phyloP scores from a whole-genome alignment of 1,284 basidiomycete genomes.

The Vanrija pseudolonga region DNA sequence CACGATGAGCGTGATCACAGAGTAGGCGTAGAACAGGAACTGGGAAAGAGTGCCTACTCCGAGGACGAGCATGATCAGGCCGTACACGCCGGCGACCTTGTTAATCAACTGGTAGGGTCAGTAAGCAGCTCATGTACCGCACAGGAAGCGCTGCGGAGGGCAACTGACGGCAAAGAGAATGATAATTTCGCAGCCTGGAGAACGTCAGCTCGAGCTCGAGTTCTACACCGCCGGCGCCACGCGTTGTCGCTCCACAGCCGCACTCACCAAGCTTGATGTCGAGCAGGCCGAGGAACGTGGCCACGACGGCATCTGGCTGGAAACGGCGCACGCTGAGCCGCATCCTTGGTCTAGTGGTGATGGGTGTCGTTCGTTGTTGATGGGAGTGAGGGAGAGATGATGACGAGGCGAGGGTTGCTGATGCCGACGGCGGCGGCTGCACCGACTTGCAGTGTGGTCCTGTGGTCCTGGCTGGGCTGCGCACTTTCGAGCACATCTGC shows the following conservation, averaged over 20 bases:
- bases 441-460: too few relatives aligned
- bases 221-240: not conserved
- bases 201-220: not conserved
- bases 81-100: conserved; percentile 97
- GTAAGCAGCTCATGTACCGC: not conserved
- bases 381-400: too few relatives aligned
- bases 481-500: too few relatives aligned
- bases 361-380: not conserved
- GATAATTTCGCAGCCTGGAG: conserved; percentile 64
- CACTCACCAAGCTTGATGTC: conserved; percentile 77
- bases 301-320: conserved; percentile 53
- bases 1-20: conserved; percentile 72
- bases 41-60: conserved; percentile 80
- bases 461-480: too few relatives aligned
- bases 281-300: conserved; percentile 74
- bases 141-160: not conserved
- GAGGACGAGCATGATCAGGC: conserved; percentile 77
- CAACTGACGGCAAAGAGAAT: conserved; percentile 75
- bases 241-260: not conserved
- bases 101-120: conserved; percentile 68
- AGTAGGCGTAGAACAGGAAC: conserved; percentile 89
- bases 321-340: conserved; percentile 29
- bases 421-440: too few relatives aligned
- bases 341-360: conserved; percentile 16
- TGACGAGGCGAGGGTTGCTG: too few relatives aligned